Conservation (phyloP, 1,284 basidiomycete species). For the Quambalaria eucalypti region DNA sequence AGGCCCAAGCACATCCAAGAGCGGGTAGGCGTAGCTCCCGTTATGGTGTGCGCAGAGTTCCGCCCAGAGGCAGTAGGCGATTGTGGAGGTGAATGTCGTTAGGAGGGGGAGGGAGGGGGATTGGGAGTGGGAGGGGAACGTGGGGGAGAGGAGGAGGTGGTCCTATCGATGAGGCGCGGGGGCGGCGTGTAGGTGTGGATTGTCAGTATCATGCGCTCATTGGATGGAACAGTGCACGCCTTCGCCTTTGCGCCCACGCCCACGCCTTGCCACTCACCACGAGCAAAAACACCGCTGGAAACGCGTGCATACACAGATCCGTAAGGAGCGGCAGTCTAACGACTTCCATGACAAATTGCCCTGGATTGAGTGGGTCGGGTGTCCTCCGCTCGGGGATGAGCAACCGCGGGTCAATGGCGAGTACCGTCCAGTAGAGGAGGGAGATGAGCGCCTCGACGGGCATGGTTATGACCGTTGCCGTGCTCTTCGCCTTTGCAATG, state of each 20-base stretch:
- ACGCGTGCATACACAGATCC: conserved; percentile 28
- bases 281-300: conserved; percentile 26
- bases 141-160: conserved; percentile 4
- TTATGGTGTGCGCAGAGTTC: conserved; percentile 25
- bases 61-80: conserved; percentile 16
- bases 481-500: conserved; percentile 3
- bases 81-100: background rate
- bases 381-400: conserved; percentile 18
- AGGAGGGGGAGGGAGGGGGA: background rate
- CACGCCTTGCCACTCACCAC: too few relatives aligned
- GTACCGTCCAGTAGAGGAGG: conserved; percentile 27
- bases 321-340: conserved; percentile 18
- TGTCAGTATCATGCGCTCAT: background rate
- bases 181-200: background rate
- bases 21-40: conserved; percentile 23
- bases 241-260: too few relatives aligned
- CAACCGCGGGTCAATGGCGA: conserved; percentile 17
- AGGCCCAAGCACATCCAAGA: conserved; percentile 11
- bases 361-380: conserved; percentile 23
- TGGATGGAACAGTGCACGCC: too few relatives aligned
- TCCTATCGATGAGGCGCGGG: background rate
- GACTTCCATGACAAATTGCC: conserved; percentile 18
- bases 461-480: conserved; percentile 13
- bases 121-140: background rate
- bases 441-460: conserved; percentile 27